Conservation (phyloP, 225 moss, liverwort and hornwort species). For the Lunularia cruciata region DNA sequence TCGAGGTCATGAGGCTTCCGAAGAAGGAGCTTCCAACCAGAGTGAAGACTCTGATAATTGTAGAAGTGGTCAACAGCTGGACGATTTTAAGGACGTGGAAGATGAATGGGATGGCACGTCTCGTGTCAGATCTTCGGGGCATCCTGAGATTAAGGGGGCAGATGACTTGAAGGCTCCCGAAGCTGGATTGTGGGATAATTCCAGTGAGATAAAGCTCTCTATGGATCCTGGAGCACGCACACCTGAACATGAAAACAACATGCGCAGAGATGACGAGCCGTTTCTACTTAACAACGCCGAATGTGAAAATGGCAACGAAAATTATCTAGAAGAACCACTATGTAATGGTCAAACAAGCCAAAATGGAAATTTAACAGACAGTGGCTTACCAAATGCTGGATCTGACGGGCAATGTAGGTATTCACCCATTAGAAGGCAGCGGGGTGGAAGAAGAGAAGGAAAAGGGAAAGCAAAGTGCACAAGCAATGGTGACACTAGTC, state of each 20-base stretch:
- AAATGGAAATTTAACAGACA: conserved; percentile 9
- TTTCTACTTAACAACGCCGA: not conserved
- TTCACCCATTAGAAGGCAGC: conserved; percentile 19
- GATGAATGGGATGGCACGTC: conserved; percentile 27
- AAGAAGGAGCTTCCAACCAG: conserved; percentile 11
- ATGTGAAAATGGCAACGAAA: conserved; percentile 6
- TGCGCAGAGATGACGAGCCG: not conserved
- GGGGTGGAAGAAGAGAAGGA: conserved; percentile 17
- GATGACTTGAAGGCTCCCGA: conserved; percentile 11
- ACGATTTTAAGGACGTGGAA: conserved; percentile 24
- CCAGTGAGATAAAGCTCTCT: conserved; percentile 2
- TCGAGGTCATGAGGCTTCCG: conserved; percentile 52
- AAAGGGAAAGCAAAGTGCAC: conserved; percentile 12
- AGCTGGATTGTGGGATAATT: conserved; percentile 12
- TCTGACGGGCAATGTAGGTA: conserved; percentile 13
- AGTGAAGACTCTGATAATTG: conserved; percentile 31
- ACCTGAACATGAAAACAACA: conserved; percentile 14
- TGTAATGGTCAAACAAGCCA: conserved; percentile 4
- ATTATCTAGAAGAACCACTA: conserved; percentile 2
- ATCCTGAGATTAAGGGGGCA: not conserved
- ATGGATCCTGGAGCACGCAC: not conserved
- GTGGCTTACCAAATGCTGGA: not conserved
- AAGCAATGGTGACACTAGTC: conserved; percentile 10
- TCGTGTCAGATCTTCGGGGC: conserved; percentile 4
- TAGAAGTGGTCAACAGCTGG: conserved; percentile 17